Evolutionary conservation across 768 basidiomycete genomes (phyloP).

Genomic region (Austroboletus festivus): DNA sequence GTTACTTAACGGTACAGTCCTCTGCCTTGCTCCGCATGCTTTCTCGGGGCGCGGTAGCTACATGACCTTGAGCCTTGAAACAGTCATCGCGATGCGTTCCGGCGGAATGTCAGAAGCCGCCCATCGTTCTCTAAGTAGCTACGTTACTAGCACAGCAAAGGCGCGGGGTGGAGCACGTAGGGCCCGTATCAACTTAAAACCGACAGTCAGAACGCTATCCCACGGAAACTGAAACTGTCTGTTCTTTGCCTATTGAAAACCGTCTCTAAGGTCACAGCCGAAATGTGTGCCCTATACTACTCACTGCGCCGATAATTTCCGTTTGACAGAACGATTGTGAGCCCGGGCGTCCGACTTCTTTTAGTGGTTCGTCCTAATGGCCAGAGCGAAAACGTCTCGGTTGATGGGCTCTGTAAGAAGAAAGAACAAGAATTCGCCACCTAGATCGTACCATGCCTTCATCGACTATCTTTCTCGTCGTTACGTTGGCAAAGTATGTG

Average conservation of each 20-base stretch:
- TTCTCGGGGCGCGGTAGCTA: constrained; percentile 48
- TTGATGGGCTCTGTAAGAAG: too few species aligned
- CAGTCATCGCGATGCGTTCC: constrained; percentile 58
- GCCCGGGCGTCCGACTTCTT: constrained; percentile 47
- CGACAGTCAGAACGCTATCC: constrained; percentile 60
- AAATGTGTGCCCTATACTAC: constrained; percentile 59
- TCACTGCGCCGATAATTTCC: constrained; percentile 58
- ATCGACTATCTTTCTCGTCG: constrained; percentile 46
- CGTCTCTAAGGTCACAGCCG: too few species aligned
- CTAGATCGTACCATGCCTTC: constrained; percentile 57
- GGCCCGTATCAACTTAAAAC: constrained; percentile 66
- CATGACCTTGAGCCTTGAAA: constrained; percentile 56
- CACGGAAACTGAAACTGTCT: constrained; percentile 63
- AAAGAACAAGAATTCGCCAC: too few species aligned
- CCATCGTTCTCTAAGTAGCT: too few species aligned
- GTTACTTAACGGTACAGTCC: constrained; percentile 63
- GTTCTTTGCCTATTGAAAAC: constrained; percentile 54
- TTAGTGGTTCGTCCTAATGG: too few species aligned
- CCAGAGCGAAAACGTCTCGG: too few species aligned
- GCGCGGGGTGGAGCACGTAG: too few species aligned
- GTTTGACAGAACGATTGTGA: constrained; percentile 58
- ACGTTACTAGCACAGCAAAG: too few species aligned
- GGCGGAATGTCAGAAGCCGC: constrained; percentile 38
- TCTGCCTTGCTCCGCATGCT: constrained; percentile 45
- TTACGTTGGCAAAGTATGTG: constrained; percentile 40